phyloP scores from a whole-genome alignment of 768 basidiomycete species.

The Xanthoconium purpureum region DNA sequence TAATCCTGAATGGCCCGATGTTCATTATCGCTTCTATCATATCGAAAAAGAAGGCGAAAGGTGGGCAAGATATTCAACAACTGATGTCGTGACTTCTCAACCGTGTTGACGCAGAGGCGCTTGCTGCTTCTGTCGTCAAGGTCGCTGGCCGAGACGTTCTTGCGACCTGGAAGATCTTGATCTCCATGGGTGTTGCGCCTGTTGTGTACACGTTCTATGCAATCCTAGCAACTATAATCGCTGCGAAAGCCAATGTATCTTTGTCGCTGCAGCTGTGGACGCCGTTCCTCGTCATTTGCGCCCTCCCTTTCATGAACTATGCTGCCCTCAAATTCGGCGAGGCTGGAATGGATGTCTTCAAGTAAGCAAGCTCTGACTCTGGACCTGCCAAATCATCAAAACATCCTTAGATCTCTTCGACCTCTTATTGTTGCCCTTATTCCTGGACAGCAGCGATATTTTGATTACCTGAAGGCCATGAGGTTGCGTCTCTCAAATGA shows the following conservation, averaged over 20 bases:
- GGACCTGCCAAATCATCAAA: conserved; percentile 3
- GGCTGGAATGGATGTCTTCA: conserved; percentile 94
- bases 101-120: conserved; percentile 62
- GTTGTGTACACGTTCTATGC: conserved; percentile 84
- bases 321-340: conserved; percentile 97
- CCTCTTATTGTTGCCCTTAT: conserved; percentile 85
- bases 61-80: conserved; percentile 35
- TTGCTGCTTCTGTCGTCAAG: conserved; percentile 93
- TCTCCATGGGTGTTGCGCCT: conserved; percentile 88
- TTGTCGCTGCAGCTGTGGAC: conserved; percentile 65
- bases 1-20: conserved; percentile 88
- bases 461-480: conserved; percentile 72
- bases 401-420: conserved; percentile 69
- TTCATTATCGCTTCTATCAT: conserved; percentile 88
- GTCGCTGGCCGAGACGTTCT: conserved; percentile 95
- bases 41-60: conserved; percentile 86
- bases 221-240: conserved; percentile 68
- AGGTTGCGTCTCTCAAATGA: conserved; percentile 78
- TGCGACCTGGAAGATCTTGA: conserved; percentile 95
- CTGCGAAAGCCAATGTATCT: conserved; percentile 63
- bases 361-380: conserved; percentile 52
- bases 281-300: conserved; percentile 70
- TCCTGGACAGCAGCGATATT: conserved; percentile 81
- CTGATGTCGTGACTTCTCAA: not conserved
- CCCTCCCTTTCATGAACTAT: conserved; percentile 85